Base-by-base conservation (phyloP, 345 rosid genomes). In the Camelina laxa region DNA sequence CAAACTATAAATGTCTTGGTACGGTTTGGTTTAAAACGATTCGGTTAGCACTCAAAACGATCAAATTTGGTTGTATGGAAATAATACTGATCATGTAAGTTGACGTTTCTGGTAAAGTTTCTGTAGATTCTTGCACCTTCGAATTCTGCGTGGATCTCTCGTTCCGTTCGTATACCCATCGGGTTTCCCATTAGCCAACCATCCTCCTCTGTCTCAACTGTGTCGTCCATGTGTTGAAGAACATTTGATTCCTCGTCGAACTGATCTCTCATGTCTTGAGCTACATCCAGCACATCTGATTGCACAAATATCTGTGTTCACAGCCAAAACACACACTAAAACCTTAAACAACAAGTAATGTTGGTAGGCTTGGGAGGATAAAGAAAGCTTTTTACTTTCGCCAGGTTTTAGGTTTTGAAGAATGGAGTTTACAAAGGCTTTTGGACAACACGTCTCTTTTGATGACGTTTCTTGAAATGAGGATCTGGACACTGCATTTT, bases 391-490 rank as follows among this genome's bases (percentile, higher is more conserved):
- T 47, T 2, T 82, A 94, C 97, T 87, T 74, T 97, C 98, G 5
- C 89, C 93, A 4, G 88, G 88, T 45, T 36, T 77, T 75, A 94
- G 82, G 74, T 75, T 80, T 54, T 64, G 64, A n/a, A 88, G 55
- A 36, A 90, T 85, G 70, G 87, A 81, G 74, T 85, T 84, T 16
- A 94, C 92, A 90, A 81, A 58, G 93, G 85, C 84, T 87, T 86
- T 73, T 87, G 98, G 54, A 91, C 80, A 57, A 94, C 95, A 79
- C 98, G 87, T 86, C 97, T 84, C 87, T 94, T 94, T 11, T 81
- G 96, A 83, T 94, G 93, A 70, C 86, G 84, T 83, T 86, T 91
- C 89, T 94, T 94, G 88, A 91, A 91, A 85, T 94, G 96, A 56
- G 98, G 98, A 73, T 94, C 97, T 6, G 97, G 97, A 59, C 97